Base-by-base conservation (phyloP, 2,329 filamentous ascomycete species). In the Cercospora zeae-maydis region DNA sequence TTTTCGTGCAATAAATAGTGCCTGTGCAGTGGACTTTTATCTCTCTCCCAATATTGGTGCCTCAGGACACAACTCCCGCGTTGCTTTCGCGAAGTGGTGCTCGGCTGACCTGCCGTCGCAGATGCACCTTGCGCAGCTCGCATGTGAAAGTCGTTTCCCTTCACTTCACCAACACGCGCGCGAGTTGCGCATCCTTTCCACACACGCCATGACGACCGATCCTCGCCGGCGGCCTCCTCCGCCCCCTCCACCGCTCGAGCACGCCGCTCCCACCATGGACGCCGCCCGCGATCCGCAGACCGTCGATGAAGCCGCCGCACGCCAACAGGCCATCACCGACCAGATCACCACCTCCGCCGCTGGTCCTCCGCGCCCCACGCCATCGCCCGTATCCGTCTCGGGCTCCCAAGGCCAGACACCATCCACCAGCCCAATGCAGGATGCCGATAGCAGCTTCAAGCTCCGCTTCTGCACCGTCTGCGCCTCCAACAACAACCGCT, bases 401-500 rank as follows among this genome's bases (percentile, higher is more conserved):
- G 24, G 47, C 21, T 10, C 14, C 19, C 24, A 27, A 27, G 47
- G n/a, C 19, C 47, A 52, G 24, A 10, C 13, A 30, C 9, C 24
- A 58, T 52, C 58, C 27, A 80, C 80, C n/a, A 85, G 27, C 31
- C 39, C 30, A 14, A 27, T 9, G 16, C 57, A 45, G 39, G n/a
- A 45, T n/a, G 14, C 31, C 1, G 45, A 27, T 4, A 19, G 33
- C 30, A 52, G 83, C 58, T 96, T 88, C 83, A 96, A 95, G 78
- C 84, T 99, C 66, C 96, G 91, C 75, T 97, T 98, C 78, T 97
- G 93, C 81, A 98, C 95, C 2, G 93, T 99, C n/a, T 99, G 95
- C 78, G 95, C 95, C 7, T 96, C 92, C 73, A 99, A 99, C 73
- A 92, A 99, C 77, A 99, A 99, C 75, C 88, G 95, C 86, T 92